Evolutionary conservation across 2,329 filamentous ascomycete species (phyloP).

Genomic region (Arthrobotrys iridis): DNA sequence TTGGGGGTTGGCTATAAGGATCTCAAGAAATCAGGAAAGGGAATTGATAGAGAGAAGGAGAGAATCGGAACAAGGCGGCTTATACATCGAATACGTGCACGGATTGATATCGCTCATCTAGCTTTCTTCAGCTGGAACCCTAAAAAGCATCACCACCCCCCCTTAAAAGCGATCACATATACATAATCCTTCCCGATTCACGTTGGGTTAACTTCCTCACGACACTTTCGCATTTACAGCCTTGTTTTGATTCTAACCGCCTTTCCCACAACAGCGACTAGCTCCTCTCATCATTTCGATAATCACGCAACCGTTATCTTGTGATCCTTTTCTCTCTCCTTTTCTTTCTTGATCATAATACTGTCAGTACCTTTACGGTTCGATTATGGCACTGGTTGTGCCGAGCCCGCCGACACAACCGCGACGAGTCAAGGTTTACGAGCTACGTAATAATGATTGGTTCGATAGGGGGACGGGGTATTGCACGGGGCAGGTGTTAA

Average conservation of each 20-base stretch:
- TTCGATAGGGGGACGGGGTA: constrained; percentile 97
- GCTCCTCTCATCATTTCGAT: not conserved
- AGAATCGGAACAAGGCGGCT: not conserved
- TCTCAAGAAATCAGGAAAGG: not conserved
- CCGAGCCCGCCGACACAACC: constrained; percentile 63
- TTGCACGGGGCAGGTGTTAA: constrained; percentile 79
- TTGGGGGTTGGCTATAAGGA: not conserved
- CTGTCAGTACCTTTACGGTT: constrained; percentile 15
- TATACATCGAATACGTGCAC: not conserved
- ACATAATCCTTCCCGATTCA: not conserved
- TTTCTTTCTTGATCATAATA: constrained; percentile 13
- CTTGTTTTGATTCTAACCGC: not conserved
- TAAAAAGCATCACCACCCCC: not conserved
- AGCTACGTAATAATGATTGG: constrained; percentile 98
- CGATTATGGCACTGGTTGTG: constrained; percentile 58
- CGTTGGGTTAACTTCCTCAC: not conserved
- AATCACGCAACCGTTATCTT: not conserved
- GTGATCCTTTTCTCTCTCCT: not conserved
- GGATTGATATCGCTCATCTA: not conserved
- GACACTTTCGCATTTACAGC: not conserved
- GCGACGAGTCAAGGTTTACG: constrained; percentile 93
- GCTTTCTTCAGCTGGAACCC: constrained; percentile 4
- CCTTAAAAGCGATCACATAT: constrained; percentile 1
- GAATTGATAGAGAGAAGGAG: not conserved
- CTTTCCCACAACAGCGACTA: not conserved